Evolutionary conservation across 2,329 filamentous ascomycete species (phyloP).

Genomic region (Gnomoniopsis sp.): DNA sequence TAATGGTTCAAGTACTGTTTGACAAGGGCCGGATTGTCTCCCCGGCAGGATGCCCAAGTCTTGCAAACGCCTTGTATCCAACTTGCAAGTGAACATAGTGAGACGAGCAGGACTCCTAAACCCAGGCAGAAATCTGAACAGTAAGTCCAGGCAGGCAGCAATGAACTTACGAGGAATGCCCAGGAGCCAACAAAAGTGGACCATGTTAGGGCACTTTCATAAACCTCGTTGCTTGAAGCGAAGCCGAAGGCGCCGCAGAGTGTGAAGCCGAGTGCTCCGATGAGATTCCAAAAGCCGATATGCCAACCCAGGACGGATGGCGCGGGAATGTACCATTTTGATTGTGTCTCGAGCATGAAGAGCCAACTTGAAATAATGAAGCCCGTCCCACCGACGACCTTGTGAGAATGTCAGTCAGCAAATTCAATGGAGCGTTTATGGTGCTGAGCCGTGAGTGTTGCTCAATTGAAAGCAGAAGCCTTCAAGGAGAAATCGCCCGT

Average conservation of each 20-base stretch:
- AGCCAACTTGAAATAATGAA: slow-evolving; percentile 57
- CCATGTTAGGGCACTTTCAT: slow-evolving; percentile 45
- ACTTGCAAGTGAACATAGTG: neutral
- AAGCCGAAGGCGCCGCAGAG: slow-evolving; percentile 56
- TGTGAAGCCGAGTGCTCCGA: slow-evolving; percentile 62
- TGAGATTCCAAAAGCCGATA: slow-evolving; percentile 62
- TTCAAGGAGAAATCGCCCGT: slow-evolving; percentile 27
- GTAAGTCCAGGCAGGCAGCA: neutral
- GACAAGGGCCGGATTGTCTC: neutral
- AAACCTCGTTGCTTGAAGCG: slow-evolving; percentile 34
- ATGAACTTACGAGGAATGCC: slow-evolving; percentile 39
- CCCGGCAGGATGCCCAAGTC: neutral
- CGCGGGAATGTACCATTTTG: slow-evolving; percentile 59
- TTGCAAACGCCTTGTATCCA: neutral
- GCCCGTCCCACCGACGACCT: slow-evolving; percentile 59
- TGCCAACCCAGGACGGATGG: slow-evolving; percentile 60
- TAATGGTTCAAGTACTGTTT: no score
- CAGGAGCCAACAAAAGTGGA: slow-evolving; percentile 48
- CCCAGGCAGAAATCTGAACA: no score
- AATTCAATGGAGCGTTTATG: no score
- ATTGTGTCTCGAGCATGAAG: slow-evolving; percentile 66
- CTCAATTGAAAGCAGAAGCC: neutral
- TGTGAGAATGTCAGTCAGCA: slow-evolving; percentile 28
- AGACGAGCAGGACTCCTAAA: neutral
- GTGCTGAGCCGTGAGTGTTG: neutral